These are phyloP conservation scores for Boletus rex-veris DNA, from an alignment of 768 basidiomycete genomes.

Conservation along the genomic window DNA sequence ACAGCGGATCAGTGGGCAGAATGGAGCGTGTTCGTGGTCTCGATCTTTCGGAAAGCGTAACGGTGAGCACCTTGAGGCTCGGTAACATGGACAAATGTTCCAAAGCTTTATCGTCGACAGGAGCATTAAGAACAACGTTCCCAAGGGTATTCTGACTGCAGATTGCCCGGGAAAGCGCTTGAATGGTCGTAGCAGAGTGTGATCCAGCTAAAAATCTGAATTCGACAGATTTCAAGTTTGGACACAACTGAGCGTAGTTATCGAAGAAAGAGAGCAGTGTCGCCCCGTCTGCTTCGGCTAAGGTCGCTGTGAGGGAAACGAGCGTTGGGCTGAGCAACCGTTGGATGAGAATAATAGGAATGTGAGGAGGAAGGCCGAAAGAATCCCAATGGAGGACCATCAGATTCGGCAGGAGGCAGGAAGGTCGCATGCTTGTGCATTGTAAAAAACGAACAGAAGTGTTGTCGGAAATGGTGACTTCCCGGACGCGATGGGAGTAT, in stretches of 20 bases:
- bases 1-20: not conserved
- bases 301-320: not conserved
- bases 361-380: not conserved
- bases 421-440: constrained; percentile 1
- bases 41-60: not conserved
- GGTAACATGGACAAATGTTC: constrained; percentile 4
- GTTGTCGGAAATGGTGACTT: not conserved
- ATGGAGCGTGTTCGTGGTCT: not conserved
- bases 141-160: not conserved
- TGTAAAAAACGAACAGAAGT: constrained; percentile 2
- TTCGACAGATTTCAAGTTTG: not conserved
- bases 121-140: not conserved
- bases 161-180: constrained; percentile 8
- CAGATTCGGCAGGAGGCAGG: constrained; percentile 8
- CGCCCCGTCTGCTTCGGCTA: constrained; percentile 4
- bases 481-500: constrained; percentile 6
- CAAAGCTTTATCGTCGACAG: constrained; percentile 5
- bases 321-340: constrained; percentile 13
- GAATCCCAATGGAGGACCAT: constrained; percentile 4
- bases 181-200: not conserved
- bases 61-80: constrained; percentile 1
- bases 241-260: constrained; percentile 1
- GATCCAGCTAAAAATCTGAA: not conserved
- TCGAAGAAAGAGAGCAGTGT: constrained; percentile 10
- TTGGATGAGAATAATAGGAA: constrained; percentile 3